Percentiles rank a stretch among this genome's conserved stretches.
These are phyloP conservation scores for Furcasterigmium furcatum DNA, from an alignment of 2,329 filamentous ascomycete genomes.

Conservation along the genomic window DNA sequence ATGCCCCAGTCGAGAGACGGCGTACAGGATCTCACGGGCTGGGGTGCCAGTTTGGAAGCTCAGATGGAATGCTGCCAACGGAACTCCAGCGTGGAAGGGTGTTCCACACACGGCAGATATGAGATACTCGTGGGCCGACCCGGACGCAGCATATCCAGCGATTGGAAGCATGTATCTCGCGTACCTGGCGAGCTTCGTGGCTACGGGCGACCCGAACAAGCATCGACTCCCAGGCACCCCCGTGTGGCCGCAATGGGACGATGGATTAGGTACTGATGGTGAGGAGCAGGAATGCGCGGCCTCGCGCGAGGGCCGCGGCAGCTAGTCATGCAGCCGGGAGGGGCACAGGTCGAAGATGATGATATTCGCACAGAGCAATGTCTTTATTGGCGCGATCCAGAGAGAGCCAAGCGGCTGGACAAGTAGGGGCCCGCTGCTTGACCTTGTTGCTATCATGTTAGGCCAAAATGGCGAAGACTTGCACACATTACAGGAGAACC, in stretches of 20 bases:
- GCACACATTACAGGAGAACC: too few relatives aligned
- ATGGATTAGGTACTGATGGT: too few relatives aligned
- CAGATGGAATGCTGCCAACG: conserved; percentile 32
- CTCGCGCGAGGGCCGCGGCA: conserved; percentile 15
- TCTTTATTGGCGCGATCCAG: conserved; percentile 26
- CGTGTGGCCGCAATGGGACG: conserved; percentile 19
- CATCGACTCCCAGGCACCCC: conserved; percentile 13
- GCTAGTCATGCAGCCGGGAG: conserved; percentile 22
- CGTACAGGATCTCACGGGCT: conserved; percentile 28
- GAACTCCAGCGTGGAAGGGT: conserved; percentile 22
- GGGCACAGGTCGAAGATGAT: conserved; percentile 24
- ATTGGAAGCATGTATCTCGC: not conserved
- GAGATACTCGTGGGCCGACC: conserved; percentile 4
- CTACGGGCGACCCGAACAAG: conserved; percentile 28
- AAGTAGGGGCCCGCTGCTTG: too few relatives aligned
- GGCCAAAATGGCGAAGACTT: too few relatives aligned
- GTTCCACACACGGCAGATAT: conserved; percentile 6
- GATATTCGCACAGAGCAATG: conserved; percentile 22
- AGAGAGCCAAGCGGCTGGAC: conserved; percentile 24
- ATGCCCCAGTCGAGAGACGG: conserved; percentile 39
- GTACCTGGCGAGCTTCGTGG: conserved; percentile 31
- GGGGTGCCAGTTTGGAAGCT: conserved; percentile 31
- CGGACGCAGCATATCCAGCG: conserved; percentile 1
- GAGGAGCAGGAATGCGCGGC: too few relatives aligned
- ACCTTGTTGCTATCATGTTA: too few relatives aligned